phyloP scores from a whole-genome alignment of 177 flowering plant species.

The Vitis hybrid region DNA sequence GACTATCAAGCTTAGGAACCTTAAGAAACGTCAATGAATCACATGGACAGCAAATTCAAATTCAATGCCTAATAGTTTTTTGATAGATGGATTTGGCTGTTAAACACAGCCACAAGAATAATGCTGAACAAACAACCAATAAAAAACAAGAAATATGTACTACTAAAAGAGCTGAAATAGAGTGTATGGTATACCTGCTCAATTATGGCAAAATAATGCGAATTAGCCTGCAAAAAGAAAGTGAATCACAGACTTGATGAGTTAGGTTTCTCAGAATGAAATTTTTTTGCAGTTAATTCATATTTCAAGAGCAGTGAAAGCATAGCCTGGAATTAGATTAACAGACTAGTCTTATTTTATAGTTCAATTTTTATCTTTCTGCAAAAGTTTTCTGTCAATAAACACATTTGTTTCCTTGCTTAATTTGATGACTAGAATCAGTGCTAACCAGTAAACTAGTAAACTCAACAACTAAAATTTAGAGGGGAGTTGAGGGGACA shows the following conservation, averaged over 20 bases:
- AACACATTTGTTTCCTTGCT: not conserved
- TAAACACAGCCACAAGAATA: not conserved
- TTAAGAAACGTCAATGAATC: not conserved
- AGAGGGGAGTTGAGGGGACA: too few species aligned
- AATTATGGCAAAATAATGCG: conserved; percentile 55
- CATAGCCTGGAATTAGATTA: not conserved
- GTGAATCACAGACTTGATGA: conserved; percentile 4
- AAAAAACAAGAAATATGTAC: not conserved
- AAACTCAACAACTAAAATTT: not conserved
- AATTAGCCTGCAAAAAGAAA: conserved; percentile 49
- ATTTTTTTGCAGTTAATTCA: not conserved
- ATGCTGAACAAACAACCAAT: not conserved
- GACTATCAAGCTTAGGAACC: not conserved
- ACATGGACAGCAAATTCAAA: not conserved
- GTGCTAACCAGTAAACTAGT: not conserved
- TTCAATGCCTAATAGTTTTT: not conserved
- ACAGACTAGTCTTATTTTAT: not conserved
- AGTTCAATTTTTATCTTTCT: not conserved
- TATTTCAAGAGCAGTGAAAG: not conserved
- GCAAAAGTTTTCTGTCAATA: not conserved
- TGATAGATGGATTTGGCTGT: not conserved
- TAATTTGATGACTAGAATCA: not conserved
- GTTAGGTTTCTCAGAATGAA: conserved; percentile 1
- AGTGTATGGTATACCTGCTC: conserved; percentile 75
- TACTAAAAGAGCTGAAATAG: not conserved